Conservation (phyloP, 768 basidiomycete species). For the Mycena rebaudengoi region DNA sequence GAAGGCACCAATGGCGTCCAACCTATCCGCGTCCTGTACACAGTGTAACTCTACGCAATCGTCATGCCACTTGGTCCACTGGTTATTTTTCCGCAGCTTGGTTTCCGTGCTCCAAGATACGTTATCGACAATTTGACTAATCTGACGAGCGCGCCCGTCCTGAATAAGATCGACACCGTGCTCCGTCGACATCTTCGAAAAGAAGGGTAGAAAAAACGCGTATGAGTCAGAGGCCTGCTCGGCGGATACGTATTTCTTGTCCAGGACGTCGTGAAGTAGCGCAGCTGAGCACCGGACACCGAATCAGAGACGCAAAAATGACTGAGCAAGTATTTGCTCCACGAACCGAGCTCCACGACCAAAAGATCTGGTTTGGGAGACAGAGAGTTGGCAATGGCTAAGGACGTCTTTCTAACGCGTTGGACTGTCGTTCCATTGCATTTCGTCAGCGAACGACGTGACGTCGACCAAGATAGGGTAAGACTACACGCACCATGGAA, state of each 20-base stretch:
- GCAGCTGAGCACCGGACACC: constrained; percentile 63
- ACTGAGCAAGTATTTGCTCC: no score
- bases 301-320: no score
- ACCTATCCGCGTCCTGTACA: constrained; percentile 63
- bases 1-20: constrained; percentile 64
- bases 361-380: constrained; percentile 69
- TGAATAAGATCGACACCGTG: constrained; percentile 63
- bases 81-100: constrained; percentile 44
- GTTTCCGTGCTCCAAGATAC: constrained; percentile 91
- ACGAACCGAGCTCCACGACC: constrained; percentile 72
- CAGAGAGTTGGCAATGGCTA: constrained; percentile 67
- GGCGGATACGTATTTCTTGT: constrained; percentile 82
- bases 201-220: constrained; percentile 74
- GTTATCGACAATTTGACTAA: constrained; percentile 74
- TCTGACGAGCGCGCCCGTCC: constrained; percentile 64
- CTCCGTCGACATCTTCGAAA: constrained; percentile 51
- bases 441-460: background rate
- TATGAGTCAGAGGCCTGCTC: constrained; percentile 67
- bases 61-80: constrained; percentile 15
- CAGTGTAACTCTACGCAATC: constrained; percentile 16
- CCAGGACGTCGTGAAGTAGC: constrained; percentile 88
- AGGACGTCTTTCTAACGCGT: constrained; percentile 81
- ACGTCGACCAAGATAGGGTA: constrained; percentile 10
- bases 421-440: constrained; percentile 67
- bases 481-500: constrained; percentile 67